Conservation (phyloP, 306 rosid genomes). For the Hippophae gyantsensis region DNA sequence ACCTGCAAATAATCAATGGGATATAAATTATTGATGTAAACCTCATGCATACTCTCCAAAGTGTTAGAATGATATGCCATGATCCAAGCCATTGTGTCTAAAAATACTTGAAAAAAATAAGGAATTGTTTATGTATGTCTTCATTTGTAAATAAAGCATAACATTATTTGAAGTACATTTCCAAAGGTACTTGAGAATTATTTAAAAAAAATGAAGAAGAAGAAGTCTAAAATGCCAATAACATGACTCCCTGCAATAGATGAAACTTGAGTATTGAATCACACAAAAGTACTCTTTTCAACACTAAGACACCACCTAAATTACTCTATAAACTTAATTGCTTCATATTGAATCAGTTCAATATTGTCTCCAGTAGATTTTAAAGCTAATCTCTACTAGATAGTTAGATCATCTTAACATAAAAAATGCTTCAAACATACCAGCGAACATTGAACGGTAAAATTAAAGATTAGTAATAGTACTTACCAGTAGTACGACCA, state of each 20-base stretch:
- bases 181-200: neutral
- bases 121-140: too few species aligned
- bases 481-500: constrained; percentile 89
- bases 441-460: too few species aligned
- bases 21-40: too few species aligned
- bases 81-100: too few species aligned
- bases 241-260: neutral
- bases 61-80: too few species aligned
- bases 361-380: neutral
- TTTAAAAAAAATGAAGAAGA: neutral
- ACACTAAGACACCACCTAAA: neutral
- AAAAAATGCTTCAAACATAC: too few species aligned
- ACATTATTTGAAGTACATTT: neutral
- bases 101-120: too few species aligned
- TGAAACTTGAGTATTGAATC: neutral
- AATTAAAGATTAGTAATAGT: too few species aligned
- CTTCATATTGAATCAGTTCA: too few species aligned
- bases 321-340: neutral
- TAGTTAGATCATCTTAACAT: neutral
- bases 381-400: neutral
- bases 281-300: neutral
- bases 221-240: neutral
- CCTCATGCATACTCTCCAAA: too few species aligned
- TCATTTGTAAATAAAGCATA: too few species aligned
- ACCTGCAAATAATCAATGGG: constrained; percentile 28